Conservation (phyloP, 116 monocot species). For the Trichopus zeylanicus region DNA sequence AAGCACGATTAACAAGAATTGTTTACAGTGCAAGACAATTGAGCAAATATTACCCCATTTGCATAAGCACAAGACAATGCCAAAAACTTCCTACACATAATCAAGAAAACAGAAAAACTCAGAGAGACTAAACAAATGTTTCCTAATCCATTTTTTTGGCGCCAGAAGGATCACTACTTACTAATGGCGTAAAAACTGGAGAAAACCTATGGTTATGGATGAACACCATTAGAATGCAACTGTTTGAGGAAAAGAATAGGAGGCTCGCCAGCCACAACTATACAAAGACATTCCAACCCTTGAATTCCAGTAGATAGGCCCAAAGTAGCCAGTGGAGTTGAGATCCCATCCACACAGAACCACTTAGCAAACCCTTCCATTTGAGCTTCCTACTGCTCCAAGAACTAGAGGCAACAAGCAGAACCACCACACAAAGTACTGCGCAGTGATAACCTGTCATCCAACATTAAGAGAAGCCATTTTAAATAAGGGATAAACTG, state of each 20-base stretch:
- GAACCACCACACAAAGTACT: slow-evolving; percentile 99
- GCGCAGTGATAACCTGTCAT: slow-evolving; percentile 85
- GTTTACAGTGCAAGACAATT: too few species aligned
- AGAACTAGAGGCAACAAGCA: slow-evolving; percentile 85
- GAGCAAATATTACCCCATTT: too few species aligned
- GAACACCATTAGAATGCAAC: slow-evolving; percentile 37
- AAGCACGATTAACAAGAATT: too few species aligned
- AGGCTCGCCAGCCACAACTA: slow-evolving; percentile 80
- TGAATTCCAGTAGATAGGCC: neutral
- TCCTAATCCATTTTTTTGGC: neutral
- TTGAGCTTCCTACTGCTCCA: slow-evolving; percentile 76
- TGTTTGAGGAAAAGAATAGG: slow-evolving; percentile 70
- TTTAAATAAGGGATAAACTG: neutral
- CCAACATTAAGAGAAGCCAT: neutral
- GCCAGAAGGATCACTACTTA: neutral
- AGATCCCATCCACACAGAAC: slow-evolving; percentile 40
- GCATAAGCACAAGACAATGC: too few species aligned
- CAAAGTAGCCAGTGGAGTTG: slow-evolving; percentile 44
- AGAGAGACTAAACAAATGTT: too few species aligned
- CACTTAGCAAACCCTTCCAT: slow-evolving; percentile 9
- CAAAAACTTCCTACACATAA: too few species aligned
- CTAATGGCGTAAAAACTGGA: slow-evolving; percentile 33
- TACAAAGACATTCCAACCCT: slow-evolving; percentile 47
- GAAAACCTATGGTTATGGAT: slow-evolving; percentile 57
- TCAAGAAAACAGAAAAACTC: too few species aligned